Evolutionary conservation across 129 eudicot species (phyloP), one percentile per base, ranked within the genome.

Genomic region (Rutidosis leptorrhynchoides): DNA sequence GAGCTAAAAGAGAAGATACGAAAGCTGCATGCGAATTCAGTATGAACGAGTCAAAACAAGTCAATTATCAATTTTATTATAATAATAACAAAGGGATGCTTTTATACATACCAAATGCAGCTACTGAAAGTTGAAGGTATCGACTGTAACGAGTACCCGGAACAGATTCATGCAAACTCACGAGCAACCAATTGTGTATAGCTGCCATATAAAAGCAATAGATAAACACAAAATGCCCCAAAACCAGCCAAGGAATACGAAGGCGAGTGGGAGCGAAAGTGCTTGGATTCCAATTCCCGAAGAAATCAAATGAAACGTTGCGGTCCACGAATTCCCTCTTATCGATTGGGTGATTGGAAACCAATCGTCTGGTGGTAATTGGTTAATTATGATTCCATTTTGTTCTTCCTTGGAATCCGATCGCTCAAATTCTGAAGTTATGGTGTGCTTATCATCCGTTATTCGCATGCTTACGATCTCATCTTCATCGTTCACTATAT

Each of bases 271-370:
- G 32, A 85, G 88, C 7, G 62, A 16, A 22, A 82, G 78, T 3
- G 79, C 29, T 65, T 85, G 93, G 46, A 77, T 9, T 25, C 93
- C 93, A 20, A 85, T 74, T n/a, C 88, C 93, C 1, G 93, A 85
- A 17, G 55, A 79, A 30, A 85, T 33, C 42, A 80, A 63, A 51
- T 79, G 88, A 45, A 71, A 74, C 60, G 87, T 35, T 0, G 82
- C 68, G 1, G 78, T 61, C 40, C 52, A 59, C 16, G 79, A 21
- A 67, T 51, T 75, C 11, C 92, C 92, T 7, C 74, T 75, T 52
- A 83, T 69, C 7, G 85, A 82, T 57, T 80, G 79, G 0, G 93
- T 85, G 9, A 85, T 74, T 14, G 93, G 93, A 16, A 85, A 84
- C 93, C 85, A 85, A 8, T 73, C 78, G 21, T 84, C 89, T 3